These are phyloP conservation scores for Chlamydomonas sphaeroides DNA, from an alignment of 139 green algal species.

Conservation along the genomic window DNA sequence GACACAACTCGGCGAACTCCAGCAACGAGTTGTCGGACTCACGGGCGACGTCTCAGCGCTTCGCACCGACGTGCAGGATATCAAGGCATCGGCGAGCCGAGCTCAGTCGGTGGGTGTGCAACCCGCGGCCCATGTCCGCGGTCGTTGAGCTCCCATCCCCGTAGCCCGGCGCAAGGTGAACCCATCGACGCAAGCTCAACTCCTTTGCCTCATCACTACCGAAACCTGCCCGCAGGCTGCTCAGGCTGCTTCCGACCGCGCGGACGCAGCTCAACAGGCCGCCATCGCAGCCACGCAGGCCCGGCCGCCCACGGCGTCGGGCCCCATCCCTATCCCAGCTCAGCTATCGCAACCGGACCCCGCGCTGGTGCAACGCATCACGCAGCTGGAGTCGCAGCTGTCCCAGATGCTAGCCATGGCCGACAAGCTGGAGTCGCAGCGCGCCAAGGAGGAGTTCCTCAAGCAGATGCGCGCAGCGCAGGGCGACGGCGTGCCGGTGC, in stretches of 20 bases:
- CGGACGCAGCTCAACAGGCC: not conserved
- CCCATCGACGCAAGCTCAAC: too few species aligned
- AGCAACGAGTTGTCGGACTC: not conserved
- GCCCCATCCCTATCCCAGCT: constrained; percentile 9
- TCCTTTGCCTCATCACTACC: too few species aligned
- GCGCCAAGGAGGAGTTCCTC: constrained; percentile 37
- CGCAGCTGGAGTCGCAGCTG: constrained; percentile 12
- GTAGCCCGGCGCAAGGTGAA: too few species aligned
- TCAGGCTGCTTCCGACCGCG: not conserved
- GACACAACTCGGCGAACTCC: constrained; percentile 7
- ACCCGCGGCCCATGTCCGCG: too few species aligned
- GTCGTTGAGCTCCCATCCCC: too few species aligned
- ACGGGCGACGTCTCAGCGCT: not conserved
- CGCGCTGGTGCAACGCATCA: not conserved
- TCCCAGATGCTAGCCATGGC: not conserved
- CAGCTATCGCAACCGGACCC: not conserved
- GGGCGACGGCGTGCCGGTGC: not conserved
- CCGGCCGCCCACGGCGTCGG: not conserved
- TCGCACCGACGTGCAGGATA: constrained; percentile 10
- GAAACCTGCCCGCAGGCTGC: too few species aligned
- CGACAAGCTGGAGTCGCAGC: constrained; percentile 28
- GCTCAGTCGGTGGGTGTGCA: too few species aligned
- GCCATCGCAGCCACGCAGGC: not conserved
- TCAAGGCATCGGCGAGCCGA: too few species aligned
- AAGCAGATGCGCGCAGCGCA: constrained; percentile 18